Conservation (phyloP, 805 yeast species). For the Monosporozyma unispora region DNA sequence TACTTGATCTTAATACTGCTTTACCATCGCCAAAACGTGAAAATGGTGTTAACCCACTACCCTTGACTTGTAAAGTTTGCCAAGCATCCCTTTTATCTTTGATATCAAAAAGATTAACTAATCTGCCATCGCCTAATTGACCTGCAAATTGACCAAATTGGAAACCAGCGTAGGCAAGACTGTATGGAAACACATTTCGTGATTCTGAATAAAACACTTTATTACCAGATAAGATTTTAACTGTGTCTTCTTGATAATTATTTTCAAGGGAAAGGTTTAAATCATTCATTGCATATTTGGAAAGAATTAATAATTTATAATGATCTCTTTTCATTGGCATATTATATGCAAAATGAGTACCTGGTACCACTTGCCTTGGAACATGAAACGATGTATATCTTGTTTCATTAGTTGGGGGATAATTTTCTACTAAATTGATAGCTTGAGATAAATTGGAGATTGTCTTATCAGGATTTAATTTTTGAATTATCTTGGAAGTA, state of each 20-base stretch:
- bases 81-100: constrained; percentile 37
- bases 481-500: constrained; percentile 18
- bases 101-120: constrained; percentile 68
- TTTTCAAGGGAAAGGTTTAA: constrained; percentile 37
- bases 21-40: constrained; percentile 96
- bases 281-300: constrained; percentile 51
- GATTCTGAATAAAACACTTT: constrained; percentile 31
- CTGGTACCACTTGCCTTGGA: constrained; percentile 41
- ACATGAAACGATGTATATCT: constrained; percentile 31
- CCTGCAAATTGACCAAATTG: constrained; percentile 97
- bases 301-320: constrained; percentile 47
- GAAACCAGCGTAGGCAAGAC: constrained; percentile 91
- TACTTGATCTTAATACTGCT: constrained; percentile 80
- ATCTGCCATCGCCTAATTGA: constrained; percentile 94
- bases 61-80: constrained; percentile 64
- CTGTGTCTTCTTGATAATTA: constrained; percentile 35
- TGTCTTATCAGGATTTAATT: constrained; percentile 23
- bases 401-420: constrained; percentile 14
- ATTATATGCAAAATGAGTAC: constrained; percentile 68
- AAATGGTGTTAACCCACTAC: constrained; percentile 86
- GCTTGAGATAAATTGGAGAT: constrained; percentile 28
- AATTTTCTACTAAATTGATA: constrained; percentile 15
- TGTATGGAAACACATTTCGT: constrained; percentile 58
- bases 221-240: constrained; percentile 55
- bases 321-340: constrained; percentile 53